These are phyloP conservation scores for Grammothele lineata DNA, from an alignment of 768 basidiomycete species.

Conservation along the genomic window DNA sequence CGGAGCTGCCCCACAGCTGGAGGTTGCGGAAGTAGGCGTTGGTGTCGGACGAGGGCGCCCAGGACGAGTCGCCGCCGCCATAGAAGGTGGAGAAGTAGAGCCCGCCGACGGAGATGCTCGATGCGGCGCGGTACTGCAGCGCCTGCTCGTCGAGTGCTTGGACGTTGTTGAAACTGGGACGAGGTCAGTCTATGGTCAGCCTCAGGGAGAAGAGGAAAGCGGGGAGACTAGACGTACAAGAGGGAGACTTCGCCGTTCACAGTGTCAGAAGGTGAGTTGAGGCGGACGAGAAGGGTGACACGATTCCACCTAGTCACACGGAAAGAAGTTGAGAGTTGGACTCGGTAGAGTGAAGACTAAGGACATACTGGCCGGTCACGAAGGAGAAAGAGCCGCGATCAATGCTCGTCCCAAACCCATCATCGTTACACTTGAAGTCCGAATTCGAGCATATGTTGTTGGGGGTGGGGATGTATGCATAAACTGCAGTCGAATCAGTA, in stretches of 20 bases:
- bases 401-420: constrained; percentile 71
- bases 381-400: constrained; percentile 65
- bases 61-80: constrained; percentile 68
- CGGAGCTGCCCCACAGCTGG: constrained; percentile 53
- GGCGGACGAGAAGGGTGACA: constrained; percentile 68
- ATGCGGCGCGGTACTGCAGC: constrained; percentile 58
- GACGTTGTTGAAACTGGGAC: constrained; percentile 61
- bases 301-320: constrained; percentile 53
- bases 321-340: not conserved
- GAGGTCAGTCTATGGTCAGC: too few relatives aligned
- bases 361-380: constrained; percentile 54
- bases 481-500: constrained; percentile 43
- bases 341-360: not conserved
- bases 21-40: constrained; percentile 79
- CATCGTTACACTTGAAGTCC: constrained; percentile 61
- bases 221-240: constrained; percentile 43
- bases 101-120: constrained; percentile 55
- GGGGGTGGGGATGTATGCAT: constrained; percentile 72
- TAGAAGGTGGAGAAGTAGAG: constrained; percentile 87
- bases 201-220: too few relatives aligned
- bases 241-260: constrained; percentile 74
- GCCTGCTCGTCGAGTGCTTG: constrained; percentile 55
- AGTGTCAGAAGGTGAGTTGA: constrained; percentile 62
- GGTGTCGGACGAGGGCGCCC: constrained; percentile 65
- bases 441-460: constrained; percentile 53